These are phyloP conservation scores for Lecanicillium sp. DNA, from an alignment of 2,329 filamentous ascomycete species.

Conservation along the genomic window DNA sequence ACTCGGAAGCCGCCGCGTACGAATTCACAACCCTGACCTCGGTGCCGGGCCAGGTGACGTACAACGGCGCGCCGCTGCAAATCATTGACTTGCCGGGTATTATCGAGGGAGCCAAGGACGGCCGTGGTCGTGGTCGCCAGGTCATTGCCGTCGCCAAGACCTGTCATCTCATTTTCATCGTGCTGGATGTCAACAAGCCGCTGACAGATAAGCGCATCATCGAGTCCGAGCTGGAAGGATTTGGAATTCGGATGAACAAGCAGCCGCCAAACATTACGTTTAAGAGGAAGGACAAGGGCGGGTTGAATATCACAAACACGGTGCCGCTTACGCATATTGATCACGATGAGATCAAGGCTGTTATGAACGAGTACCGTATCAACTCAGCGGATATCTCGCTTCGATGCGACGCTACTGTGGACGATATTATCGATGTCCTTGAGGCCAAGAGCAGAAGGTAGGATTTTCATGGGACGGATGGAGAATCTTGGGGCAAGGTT, in stretches of 20 bases:
- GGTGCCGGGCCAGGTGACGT: constrained; percentile 89
- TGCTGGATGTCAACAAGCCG: constrained; percentile 96
- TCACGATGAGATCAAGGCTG: constrained; percentile 92
- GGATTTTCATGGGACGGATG: constrained; percentile 4
- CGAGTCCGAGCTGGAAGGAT: constrained; percentile 89
- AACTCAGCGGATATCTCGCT: constrained; percentile 96
- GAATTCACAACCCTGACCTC: constrained; percentile 98
- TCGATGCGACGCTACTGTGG: constrained; percentile 92
- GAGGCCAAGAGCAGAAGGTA: constrained; percentile 76
- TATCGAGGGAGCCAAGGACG: constrained; percentile 96
- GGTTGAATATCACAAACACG: constrained; percentile 91
- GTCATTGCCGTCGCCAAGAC: constrained; percentile 99
- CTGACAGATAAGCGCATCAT: constrained; percentile 95
- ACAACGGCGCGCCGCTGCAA: constrained; percentile 93
- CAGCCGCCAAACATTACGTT: constrained; percentile 96
- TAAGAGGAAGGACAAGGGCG: constrained; percentile 98
- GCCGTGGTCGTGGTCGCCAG: constrained; percentile 92
- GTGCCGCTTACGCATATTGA: constrained; percentile 88
- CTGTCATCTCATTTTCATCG: constrained; percentile 97
- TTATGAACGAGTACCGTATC: constrained; percentile 96
- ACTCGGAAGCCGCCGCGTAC: constrained; percentile 94
- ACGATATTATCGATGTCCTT: constrained; percentile 92
- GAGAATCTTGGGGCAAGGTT: not conserved
- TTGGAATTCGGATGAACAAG: constrained; percentile 97
- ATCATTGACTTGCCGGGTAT: constrained; percentile 98